Percentiles rank a stretch among this genome's conserved stretches.
Evolutionary conservation across 2,329 filamentous ascomycete genomes (phyloP).

Genomic region (Leptographium galeiforme): DNA sequence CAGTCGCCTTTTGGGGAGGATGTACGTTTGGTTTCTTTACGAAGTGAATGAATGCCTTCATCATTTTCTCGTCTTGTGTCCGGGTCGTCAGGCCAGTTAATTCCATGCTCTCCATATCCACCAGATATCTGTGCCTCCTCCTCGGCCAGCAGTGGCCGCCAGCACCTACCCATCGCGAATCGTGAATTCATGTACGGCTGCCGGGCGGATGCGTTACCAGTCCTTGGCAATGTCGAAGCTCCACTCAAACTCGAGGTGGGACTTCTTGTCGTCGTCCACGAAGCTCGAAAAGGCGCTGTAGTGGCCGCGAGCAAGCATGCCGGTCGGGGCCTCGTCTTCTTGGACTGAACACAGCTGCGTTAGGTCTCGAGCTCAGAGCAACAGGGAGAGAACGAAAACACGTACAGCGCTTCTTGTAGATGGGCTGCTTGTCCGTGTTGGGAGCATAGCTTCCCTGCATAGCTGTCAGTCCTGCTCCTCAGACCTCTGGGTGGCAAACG

Average conservation of each 20-base stretch:
- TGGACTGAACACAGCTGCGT: conserved; percentile 44
- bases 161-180: neutral
- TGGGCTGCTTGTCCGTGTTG: conserved; percentile 73
- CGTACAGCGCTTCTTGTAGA: conserved; percentile 88
- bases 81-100: neutral
- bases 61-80: neutral
- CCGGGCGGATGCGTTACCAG: conserved; percentile 44
- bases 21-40: neutral
- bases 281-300: conserved; percentile 87
- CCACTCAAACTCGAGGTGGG: conserved; percentile 89
- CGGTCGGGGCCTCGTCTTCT: conserved; percentile 80
- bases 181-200: neutral
- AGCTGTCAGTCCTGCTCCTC: neutral
- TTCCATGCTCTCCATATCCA: too few relatives aligned
- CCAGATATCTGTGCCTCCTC: too few relatives aligned
- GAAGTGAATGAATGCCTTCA: neutral
- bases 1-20: neutral
- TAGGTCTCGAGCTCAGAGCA: neutral
- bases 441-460: conserved; percentile 78
- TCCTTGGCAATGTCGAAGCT: conserved; percentile 94
- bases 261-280: conserved; percentile 86
- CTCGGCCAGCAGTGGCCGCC: too few relatives aligned
- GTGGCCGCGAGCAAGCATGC: conserved; percentile 79
- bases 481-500: conserved; percentile 19
- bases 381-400: conserved; percentile 7